Conservation (phyloP, 345 rosid genomes). For the Gossypium turneri region DNA sequence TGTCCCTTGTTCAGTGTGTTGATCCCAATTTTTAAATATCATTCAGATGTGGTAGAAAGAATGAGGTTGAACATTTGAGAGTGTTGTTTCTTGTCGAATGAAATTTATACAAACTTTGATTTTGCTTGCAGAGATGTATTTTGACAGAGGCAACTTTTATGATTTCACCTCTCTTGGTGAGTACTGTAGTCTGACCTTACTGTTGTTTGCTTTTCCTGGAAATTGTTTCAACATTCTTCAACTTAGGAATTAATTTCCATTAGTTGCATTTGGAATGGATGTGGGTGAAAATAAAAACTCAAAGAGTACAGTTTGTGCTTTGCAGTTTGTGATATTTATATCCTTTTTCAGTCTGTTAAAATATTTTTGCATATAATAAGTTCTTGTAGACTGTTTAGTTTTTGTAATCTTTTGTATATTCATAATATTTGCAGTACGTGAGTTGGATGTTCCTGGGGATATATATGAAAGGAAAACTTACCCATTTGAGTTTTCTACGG, state of each 20-base stretch:
- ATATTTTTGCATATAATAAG: not conserved
- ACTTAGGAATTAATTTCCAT: not conserved
- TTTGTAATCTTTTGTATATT: conserved; percentile 9
- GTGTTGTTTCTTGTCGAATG: not conserved
- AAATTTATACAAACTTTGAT: conserved; percentile 8
- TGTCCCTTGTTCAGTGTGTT: not conserved
- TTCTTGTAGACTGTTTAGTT: not conserved
- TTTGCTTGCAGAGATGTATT: conserved; percentile 73
- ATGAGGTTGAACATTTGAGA: not conserved
- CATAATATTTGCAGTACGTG: conserved; percentile 63
- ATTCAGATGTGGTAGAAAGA: not conserved
- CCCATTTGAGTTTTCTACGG: conserved; percentile 86
- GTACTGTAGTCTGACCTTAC: conserved; percentile 19
- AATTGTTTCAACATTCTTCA: not conserved
- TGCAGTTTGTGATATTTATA: conserved; percentile 8
- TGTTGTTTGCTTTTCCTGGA: conserved; percentile 13
- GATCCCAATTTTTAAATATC: not conserved
- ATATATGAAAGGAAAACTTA: conserved; percentile 83
- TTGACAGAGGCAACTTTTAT: conserved; percentile 91
- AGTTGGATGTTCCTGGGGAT: conserved; percentile 96
- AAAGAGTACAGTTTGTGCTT: not conserved
- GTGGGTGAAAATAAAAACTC: not conserved
- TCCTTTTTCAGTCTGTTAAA: not conserved
- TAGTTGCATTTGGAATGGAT: not conserved
- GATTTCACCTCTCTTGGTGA: conserved; percentile 96